These are phyloP conservation scores for Phytophthora capsici DNA, from an alignment of 352 stramenopile species.

Conservation along the genomic window DNA sequence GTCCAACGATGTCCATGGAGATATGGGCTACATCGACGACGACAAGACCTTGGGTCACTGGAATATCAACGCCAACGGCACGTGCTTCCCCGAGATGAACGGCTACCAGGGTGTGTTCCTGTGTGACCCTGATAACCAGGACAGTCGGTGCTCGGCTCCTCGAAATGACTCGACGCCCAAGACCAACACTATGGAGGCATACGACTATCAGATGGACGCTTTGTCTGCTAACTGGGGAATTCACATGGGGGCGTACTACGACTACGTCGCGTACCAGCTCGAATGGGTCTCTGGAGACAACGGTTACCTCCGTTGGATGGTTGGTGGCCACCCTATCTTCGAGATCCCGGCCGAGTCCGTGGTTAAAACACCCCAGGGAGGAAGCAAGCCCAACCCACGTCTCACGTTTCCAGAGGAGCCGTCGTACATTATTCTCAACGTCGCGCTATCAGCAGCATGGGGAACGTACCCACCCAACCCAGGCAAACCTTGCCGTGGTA, in stretches of 20 bases:
- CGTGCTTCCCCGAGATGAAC: conserved; percentile 68
- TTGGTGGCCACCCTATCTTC: conserved; percentile 65
- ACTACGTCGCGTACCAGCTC: conserved; percentile 66
- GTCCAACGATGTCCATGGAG: conserved; percentile 58
- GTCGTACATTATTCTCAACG: conserved; percentile 95
- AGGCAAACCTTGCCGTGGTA: conserved; percentile 57
- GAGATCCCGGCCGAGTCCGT: conserved; percentile 71
- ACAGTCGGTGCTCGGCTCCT: conserved; percentile 49
- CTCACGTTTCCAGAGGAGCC: conserved; percentile 87
- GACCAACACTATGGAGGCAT: conserved; percentile 66
- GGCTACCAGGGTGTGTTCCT: conserved; percentile 68
- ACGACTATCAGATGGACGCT: conserved; percentile 81
- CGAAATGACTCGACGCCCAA: conserved; percentile 53
- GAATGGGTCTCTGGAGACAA: conserved; percentile 75
- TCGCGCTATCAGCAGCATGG: conserved; percentile 91
- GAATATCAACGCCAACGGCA: conserved; percentile 76
- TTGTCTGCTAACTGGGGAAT: conserved; percentile 75
- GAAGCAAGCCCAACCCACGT: conserved; percentile 50
- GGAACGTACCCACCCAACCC: conserved; percentile 65
- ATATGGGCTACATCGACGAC: conserved; percentile 63
- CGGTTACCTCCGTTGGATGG: conserved; percentile 76
- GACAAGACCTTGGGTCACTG: conserved; percentile 46
- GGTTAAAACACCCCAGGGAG: conserved; percentile 51
- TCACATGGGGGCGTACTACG: conserved; percentile 68
- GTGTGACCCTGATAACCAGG: conserved; percentile 68